Evolutionary conservation across 768 basidiomycete species (phyloP), one percentile per base, ranked within the genome.

Genomic region (Tylopilus intermedius): DNA sequence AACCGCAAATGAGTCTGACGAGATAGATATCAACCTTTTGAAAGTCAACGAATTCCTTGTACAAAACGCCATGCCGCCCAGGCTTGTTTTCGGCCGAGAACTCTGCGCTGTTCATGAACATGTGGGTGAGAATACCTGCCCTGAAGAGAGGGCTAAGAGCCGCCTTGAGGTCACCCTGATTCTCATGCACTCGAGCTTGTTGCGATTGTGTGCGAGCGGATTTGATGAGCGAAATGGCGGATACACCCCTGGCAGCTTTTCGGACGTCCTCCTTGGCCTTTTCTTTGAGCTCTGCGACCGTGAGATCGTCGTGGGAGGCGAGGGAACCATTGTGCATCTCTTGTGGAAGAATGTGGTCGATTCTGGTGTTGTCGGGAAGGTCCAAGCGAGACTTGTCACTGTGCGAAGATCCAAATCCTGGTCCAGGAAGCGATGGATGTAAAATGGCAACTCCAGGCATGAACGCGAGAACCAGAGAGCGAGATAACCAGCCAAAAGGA

Each of bases 31-130:
- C 30, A 60, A 90, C 88, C 74, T 80, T 75, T 60, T 82, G 74
- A 54, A 89, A 87, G 22, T 82, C 80, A 40, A 73, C 60, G 50
- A 88, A 76, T 59, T 88, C 86, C 67, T 78, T 82, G 67, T 77
- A 76, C 44, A 88, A 66, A 33, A 77, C 70, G 14, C 82, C 81
- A 53, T 75, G 75, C 54, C 76, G 79, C 39, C 76, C 78, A 35
- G 71, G 72, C 43, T 66, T 64, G 59, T 75, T 76, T 54, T 80
- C 80, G 21, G 71, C 62, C 50, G 66, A 69, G 65, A 82, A 81
- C 60, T 88, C 86, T 8, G 74, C 53, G 14, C 80, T 79, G 43
- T 82, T 78, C 74, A 86, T 78, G 42, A 81, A 74, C 69, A 80
- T 76, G 57, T 76, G 74, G 0, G 78, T 72, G 3, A 88, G 72